phyloP scores from a whole-genome alignment of 805 yeast genomes.

The Pichia paraexigua region DNA sequence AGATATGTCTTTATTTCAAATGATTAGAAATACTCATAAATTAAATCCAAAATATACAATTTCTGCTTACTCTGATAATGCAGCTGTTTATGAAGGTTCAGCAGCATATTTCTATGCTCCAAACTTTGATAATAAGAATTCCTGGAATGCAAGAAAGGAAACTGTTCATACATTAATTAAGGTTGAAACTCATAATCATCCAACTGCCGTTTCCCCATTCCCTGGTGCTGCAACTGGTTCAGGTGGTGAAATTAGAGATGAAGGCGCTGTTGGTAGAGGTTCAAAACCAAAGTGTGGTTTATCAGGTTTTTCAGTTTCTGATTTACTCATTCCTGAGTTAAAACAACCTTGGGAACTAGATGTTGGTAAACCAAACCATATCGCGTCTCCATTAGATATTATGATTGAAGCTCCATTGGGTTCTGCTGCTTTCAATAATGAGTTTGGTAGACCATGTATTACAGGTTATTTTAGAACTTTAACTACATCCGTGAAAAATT shows the following conservation, averaged over 20 bases:
- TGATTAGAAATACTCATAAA: constrained; percentile 92
- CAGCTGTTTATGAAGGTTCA: constrained; percentile 88
- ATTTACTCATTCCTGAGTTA: constrained; percentile 75
- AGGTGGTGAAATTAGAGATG: constrained; percentile 99
- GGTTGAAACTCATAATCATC: constrained; percentile 98
- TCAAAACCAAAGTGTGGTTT: constrained; percentile 95
- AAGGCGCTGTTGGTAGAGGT: constrained; percentile 99
- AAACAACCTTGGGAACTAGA: constrained; percentile 93
- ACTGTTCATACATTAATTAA: constrained; percentile 82
- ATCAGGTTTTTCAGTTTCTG: constrained; percentile 88
- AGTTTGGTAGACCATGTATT: constrained; percentile 97
- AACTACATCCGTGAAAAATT: constrained; percentile 65
- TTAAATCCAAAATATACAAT: constrained; percentile 74
- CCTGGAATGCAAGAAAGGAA: constrained; percentile 72
- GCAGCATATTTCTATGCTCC: constrained; percentile 76
- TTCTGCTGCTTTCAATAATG: constrained; percentile 96
- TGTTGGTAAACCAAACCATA: constrained; percentile 86
- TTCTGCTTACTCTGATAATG: constrained; percentile 94
- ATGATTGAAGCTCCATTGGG: constrained; percentile 98
- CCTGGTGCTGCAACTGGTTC: constrained; percentile 99
- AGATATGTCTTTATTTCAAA: constrained; percentile 72
- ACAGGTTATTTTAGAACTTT: constrained; percentile 95
- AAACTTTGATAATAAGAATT: constrained; percentile 50
- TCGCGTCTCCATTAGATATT: constrained; percentile 86
- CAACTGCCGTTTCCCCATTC: constrained; percentile 98